A percentile compares a stretch with the other conserved stretches of the same genome.
Conservation (phyloP, 2,329 filamentous ascomycete species). For the Trichoderma lentiforme region DNA sequence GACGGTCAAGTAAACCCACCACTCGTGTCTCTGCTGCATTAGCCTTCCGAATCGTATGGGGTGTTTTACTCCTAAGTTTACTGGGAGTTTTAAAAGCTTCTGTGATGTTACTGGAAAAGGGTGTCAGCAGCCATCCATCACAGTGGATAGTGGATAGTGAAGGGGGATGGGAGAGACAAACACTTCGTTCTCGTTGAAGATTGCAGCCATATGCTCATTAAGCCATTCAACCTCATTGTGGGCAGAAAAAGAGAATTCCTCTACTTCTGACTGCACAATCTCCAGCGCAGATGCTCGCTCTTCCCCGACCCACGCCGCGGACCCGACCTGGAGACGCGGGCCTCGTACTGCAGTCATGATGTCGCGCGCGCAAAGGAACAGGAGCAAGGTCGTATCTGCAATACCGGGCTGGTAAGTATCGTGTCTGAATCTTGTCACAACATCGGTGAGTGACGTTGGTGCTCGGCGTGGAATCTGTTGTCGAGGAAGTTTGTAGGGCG, state of each 20-base stretch:
- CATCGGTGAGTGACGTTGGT: neutral
- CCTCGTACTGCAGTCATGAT: conserved; percentile 47
- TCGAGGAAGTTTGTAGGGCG: neutral
- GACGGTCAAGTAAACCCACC: conserved; percentile 46
- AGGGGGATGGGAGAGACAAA: conserved; percentile 40
- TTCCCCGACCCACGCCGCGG: conserved; percentile 77
- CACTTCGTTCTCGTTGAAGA: conserved; percentile 85
- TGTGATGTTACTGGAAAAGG: conserved; percentile 67
- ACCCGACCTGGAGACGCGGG: conserved; percentile 70
- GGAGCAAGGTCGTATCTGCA: neutral
- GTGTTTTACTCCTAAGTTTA: conserved; percentile 78
- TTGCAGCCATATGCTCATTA: conserved; percentile 96
- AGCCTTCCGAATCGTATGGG: conserved; percentile 64
- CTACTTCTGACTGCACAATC: conserved; percentile 76
- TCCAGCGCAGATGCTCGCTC: conserved; percentile 77
- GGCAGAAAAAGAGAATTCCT: conserved; percentile 90
- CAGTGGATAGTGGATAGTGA: neutral
- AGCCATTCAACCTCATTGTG: conserved; percentile 96
- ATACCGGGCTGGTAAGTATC: neutral
- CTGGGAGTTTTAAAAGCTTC: conserved; percentile 96
- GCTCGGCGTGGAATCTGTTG: neutral
- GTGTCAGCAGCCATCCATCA: conserved; percentile 19
- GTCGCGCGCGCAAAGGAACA: conserved; percentile 2
- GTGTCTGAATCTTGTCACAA: conserved; percentile 10
- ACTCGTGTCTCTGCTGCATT: conserved; percentile 57